Conservation (phyloP, 345 rosid genomes). For the Hibiscus trionum region DNA sequence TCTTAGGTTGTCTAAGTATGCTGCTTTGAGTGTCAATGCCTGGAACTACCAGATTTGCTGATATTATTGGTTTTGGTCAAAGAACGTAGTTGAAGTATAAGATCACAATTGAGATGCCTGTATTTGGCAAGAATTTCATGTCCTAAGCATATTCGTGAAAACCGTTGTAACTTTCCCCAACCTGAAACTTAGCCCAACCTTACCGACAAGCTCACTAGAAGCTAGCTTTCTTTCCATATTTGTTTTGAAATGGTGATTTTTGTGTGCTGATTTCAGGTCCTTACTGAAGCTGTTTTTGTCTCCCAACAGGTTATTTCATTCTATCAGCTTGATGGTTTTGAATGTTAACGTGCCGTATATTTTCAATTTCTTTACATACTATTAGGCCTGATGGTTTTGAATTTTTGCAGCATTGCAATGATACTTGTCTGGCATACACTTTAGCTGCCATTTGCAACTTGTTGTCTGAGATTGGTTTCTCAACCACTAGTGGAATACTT, state of each 20-base stretch:
- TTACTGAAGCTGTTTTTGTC: conserved; percentile 83
- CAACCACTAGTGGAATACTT: conserved; percentile 55
- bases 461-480: conserved; percentile 77
- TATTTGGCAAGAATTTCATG: neutral
- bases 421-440: conserved; percentile 92
- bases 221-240: conserved; percentile 6
- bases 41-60: neutral
- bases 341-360: conserved; percentile 1
- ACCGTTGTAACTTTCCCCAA: neutral
- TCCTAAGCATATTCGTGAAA: neutral
- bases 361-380: neutral
- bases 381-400: conserved; percentile 13
- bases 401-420: conserved; percentile 74
- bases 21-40: neutral
- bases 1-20: neutral
- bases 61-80: neutral
- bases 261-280: conserved; percentile 51
- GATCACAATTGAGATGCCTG: conserved; percentile 2
- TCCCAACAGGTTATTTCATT: conserved; percentile 63
- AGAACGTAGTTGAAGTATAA: neutral
- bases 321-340: neutral
- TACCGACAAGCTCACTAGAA: neutral
- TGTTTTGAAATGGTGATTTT: conserved; percentile 2
- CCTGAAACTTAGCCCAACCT: neutral
- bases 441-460: conserved; percentile 84